Conservation (phyloP, 306 rosid species). For the Boehmeria nivea region DNA sequence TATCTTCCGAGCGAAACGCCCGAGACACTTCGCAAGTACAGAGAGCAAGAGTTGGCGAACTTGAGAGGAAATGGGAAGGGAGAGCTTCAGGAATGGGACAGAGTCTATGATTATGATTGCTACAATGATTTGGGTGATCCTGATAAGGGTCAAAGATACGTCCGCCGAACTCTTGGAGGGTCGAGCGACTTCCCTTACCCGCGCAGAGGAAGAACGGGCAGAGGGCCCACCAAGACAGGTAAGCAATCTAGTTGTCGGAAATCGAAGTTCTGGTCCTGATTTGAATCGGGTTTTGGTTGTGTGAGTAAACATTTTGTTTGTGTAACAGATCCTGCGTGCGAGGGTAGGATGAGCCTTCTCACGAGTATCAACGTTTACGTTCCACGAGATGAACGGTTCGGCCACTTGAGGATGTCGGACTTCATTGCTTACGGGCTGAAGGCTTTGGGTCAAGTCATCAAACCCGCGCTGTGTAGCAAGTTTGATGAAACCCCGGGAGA, state of each 20-base stretch:
- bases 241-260: background rate
- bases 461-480: conserved; percentile 48
- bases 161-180: conserved; percentile 74
- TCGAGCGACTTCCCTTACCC: conserved; percentile 68
- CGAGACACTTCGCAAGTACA: conserved; percentile 39
- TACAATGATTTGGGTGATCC: conserved; percentile 68
- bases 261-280: background rate
- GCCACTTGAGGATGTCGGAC: conserved; percentile 72
- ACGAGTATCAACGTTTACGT: conserved; percentile 64
- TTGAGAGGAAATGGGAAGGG: conserved; percentile 67
- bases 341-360: conserved; percentile 42
- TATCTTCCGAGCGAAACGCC: conserved; percentile 75
- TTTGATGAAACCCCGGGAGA: conserved; percentile 45
- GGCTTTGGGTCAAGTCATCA: conserved; percentile 47
- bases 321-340: conserved; percentile 44
- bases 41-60: conserved; percentile 56
- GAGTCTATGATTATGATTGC: conserved; percentile 68
- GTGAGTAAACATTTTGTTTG: background rate
- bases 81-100: conserved; percentile 60
- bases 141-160: conserved; percentile 36
- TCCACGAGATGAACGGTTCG: conserved; percentile 80
- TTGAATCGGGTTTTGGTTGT: background rate
- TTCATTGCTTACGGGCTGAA: conserved; percentile 64
- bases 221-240: conserved; percentile 55
- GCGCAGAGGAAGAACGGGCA: conserved; percentile 71